Evolutionary conservation across 768 basidiomycete genomes (phyloP), one percentile per base, ranked within the genome.

Genomic region (Phlebiopsis gigantea): DNA sequence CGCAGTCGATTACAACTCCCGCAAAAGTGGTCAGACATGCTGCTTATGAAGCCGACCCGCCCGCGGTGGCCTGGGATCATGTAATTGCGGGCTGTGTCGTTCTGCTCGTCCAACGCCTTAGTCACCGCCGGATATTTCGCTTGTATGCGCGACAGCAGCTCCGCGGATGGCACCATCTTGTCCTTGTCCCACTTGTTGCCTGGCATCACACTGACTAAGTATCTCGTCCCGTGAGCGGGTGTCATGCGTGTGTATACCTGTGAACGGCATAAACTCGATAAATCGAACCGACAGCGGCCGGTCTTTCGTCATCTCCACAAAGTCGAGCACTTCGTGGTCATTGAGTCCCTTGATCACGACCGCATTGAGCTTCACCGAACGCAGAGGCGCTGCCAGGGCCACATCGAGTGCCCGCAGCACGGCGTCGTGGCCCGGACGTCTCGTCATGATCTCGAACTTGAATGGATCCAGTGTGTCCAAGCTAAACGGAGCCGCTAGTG

Each of bases 261-360:
- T 87, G 68, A 96, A 96, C 10, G 93, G 91, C 93, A 96, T 95
- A 66, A 90, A 95, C 69, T 94, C 92, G 57, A 94, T 95, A 69
- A 95, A 93, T 34, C 93, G 82, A 41, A 93, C 82, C 39, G 82
- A 88, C 24, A 93, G 70, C 1, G 73, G 69, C 45, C 75, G 75
- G 45, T 87, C 72, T 62, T 79, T 82, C 4, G 88, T 90, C 71
- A 94, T 73, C 63, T 86, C 81, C 41, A 92, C 82, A 65, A 95
- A 94, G 56, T 88, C 85, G 2, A 83, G 67, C 12, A 92, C 74
- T 69, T 95, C 91, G n/a, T 73, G 69, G 64, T 93, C 89, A 63
- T 95, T 95, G 28, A 96, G 71, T 19, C 83, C 88, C 62, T 83
- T 85, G 58, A 95, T 77, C 30, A 94, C 80, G 21, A 95, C 92